Base-by-base conservation (phyloP, 2,329 filamentous ascomycete species). In the Pestalotiopsis fici region DNA sequence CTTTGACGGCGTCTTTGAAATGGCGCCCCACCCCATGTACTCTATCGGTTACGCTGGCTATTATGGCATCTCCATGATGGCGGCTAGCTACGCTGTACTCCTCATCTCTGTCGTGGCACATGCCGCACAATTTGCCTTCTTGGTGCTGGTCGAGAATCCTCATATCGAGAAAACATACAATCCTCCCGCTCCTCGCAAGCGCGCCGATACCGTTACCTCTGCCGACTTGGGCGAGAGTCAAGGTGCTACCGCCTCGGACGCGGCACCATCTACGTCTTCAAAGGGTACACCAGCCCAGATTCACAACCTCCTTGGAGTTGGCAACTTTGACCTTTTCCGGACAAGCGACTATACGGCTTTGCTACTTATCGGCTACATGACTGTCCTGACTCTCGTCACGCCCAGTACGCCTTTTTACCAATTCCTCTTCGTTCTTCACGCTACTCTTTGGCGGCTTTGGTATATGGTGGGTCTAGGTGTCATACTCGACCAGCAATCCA, bases 1-100 rank as follows among this genome's bases (percentile, higher is more conserved):
- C 62, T 99, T 99, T 79, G 96, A 99, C 77, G 96, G 96, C 66
- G 96, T 99, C 70, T 99, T 98, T 78, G 96, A 99, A 82, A 97
- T 99, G 91, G 96, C 96, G 23, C 96, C 96, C 37, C 96, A 98
- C 78, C 95, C 95, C 70, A 98, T 98, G 95, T 98, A 98, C 82
- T 97, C 95, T 66, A 95, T 98, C 75, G 96, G 96, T 50, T 99
- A 99, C 80, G 94, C 94, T 64, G 96, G 96, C 59, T 99, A 97
- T 83, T 99, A 99, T 78, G 96, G 96, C 73, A 98, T 98, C 77
- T 98, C 95, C 68, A 91, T 98, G 83, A 97, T 99, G 91, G 95
- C 94, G 59, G 95, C 95, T 69, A 99, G 96, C 85, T 98, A 98
- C 82, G 94, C 95, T 76, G 95, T 99, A 67, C 87, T 99, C 62